Evolutionary conservation across 2,329 filamentous ascomycete species (phyloP), one percentile per base, ranked within the genome.

Genomic region (Rhinocladiella mackenziei): DNA sequence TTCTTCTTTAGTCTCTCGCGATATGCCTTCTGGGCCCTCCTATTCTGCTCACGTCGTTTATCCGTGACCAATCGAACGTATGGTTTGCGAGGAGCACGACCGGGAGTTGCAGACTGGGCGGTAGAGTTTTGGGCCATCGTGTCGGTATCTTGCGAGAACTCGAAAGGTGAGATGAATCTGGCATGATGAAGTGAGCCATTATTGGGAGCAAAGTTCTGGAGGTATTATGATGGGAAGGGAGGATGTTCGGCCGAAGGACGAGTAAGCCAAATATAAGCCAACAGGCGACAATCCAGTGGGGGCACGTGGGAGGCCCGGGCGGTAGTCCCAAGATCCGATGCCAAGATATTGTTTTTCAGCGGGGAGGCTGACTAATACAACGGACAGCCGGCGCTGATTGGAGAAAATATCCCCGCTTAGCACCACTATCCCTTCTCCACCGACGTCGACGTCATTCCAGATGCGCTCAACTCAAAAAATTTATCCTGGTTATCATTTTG

Each of bases 31-130:
- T 56, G 54, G 7, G 54, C 49, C n/a, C 44, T 36, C 26, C 54
- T 40, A 26, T 56, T 56, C 42, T 56, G 54, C 36, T 53, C 51
- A n/a, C 54, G 37, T 10, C 54, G 46, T 39, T 51, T 53, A 15
- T 55, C 54, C 13, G 54, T 55, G 30, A 56, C 39, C 13, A 36
- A 70, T 2, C 63, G 62, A 0, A 58, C 60, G 1, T 61, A 59
- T 14, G 43, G 43, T 20, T 53, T 53, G 22, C 39, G 39, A 5
- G 35, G 17, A 11, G 10, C 17, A 20, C 29, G 33, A 5, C 13
- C 14, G 22, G 23, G 3, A 2, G 5, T n/a, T 10, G 5, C 15
- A 30, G 28, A 30, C 11, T 30, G 28, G 11, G 5, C 15, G 11
- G 28, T 30, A 5, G 28, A n/a, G 4, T n/a, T n/a, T 30, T 14